Evolutionary conservation across 2,329 filamentous ascomycete species (phyloP), one percentile per base, ranked within the genome.

Genomic region (Talaromyces pinophilus): DNA sequence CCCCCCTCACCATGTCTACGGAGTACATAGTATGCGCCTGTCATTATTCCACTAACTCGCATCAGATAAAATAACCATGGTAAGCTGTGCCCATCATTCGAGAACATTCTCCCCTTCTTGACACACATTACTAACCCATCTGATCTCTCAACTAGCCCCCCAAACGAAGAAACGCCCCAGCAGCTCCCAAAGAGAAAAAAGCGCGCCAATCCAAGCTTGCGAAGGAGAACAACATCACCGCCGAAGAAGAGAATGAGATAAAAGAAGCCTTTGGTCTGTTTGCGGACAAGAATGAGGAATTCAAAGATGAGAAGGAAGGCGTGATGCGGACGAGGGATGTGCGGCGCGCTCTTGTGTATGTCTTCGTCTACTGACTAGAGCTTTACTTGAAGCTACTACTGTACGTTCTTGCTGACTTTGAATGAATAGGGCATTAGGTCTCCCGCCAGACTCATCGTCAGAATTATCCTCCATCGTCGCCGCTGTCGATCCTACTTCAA

Each of bases 221-320:
- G 35, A 94, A 93, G 80, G 92, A 97, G 75, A 89, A 97, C 84
- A 90, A 93, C 77, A 88, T 98, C 74, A 90, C 88, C 15, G 90
- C 89, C 48, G 87, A 90, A 70, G 90, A 97, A 80, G 94, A 98
- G 80, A 85, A 86, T 71, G 93, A 97, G 80, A 97, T 99, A 75
- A 89, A 88, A 73, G 93, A 97, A 78, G 93, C 93, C 15, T 98
- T 95, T 78, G 84, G 86, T 25, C 85, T 98, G 7, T 99, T 98
- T 77, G 82, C 88, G 1, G 70, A 74, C 1, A 67, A 74, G 25
- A 72, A 78, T 62, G 85, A 90, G 71, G 87, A 89, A 42, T 87
- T 87, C 78, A 84, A 88, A 22, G 87, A 90, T 62, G 89, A 93
- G 72, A 92, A 92, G 74, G 78, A 90, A 65, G 90, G 89, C 67